Evolutionary conservation across 176 grass and related monocot species (phyloP), one percentile per base, ranked within the genome.

Genomic region (Puccinellia tenuiflora): DNA sequence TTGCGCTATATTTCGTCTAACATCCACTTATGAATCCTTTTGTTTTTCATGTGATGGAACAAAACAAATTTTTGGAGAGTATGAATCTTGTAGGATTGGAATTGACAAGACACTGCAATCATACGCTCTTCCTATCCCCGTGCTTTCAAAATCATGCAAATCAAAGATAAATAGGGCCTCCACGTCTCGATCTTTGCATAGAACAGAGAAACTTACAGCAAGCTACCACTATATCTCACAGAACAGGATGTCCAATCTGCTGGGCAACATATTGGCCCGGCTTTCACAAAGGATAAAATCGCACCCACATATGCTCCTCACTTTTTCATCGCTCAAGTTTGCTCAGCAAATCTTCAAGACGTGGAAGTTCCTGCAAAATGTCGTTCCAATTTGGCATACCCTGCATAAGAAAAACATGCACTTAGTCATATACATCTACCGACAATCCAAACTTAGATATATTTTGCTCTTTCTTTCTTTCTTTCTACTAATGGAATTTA

Each of bases 351-450:
- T 86, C 79, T 88, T 98, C 93, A 80, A 96, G 77, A 56, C 77
- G 93, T 39, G 91, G 96, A 21, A 93, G 73, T 84, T 98, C 96
- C 74, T 93, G 85, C 26, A 93, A 73, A 75, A 98, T 88, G 68
- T 89, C 83, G 31, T 85, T 91, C 96, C 93, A 98, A 74, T 98
- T 94, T 40, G 91, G 93, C 91, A 95, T 96, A 47, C 93, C 93
- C 96, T 98, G 79, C 46, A 65, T 63, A 62, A 34, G 3, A 45
- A 70, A 90, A 64, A 78, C 15, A 77, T 9, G 26, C 24, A 9
- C 34, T 76, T 55, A 91, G 40, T 61, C 30, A 48, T 46, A 39
- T 73, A 21, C 1, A 20, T 60, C 38, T 42, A 47, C 13, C 28
- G 0, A 37, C 34, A 54, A 31, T 15, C n/a, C 77, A 35, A 35